phyloP scores from a whole-genome alignment of 495 filamentous ascomycete genomes.

The Xylaria sp. region DNA sequence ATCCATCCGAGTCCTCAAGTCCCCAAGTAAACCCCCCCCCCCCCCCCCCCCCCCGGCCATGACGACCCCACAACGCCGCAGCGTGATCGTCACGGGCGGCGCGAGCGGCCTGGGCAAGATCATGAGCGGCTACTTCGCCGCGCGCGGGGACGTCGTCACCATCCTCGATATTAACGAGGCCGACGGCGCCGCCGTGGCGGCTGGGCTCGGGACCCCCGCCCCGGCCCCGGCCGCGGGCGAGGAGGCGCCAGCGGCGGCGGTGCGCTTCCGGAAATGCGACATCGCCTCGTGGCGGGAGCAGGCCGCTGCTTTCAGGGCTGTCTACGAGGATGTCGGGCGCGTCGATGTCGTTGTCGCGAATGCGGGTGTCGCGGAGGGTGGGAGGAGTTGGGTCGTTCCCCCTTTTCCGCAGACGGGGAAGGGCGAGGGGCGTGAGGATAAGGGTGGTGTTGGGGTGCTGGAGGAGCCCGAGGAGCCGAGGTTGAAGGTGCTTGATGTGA shows the following conservation, averaged over 20 bases:
- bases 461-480: conserved; percentile 48
- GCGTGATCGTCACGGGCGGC: conserved; percentile 55
- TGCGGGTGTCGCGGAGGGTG: conserved; percentile 60
- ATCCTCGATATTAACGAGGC: conserved; percentile 59
- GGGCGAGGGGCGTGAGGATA: conserved; percentile 33
- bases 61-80: neutral
- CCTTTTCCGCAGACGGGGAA: conserved; percentile 17
- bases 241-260: too few relatives aligned
- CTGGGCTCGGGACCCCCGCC: conserved; percentile 47
- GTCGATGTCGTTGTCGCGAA: conserved; percentile 64
- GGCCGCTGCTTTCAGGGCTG: conserved; percentile 49
- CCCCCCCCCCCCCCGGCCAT: too few relatives aligned
- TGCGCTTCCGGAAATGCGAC: conserved; percentile 56
- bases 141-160: conserved; percentile 51
- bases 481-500: conserved; percentile 54
- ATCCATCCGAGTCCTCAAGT: too few relatives aligned
- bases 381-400: conserved; percentile 40
- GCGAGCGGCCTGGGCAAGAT: conserved; percentile 62
- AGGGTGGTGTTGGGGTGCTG: conserved; percentile 43
- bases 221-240: too few relatives aligned
- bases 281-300: conserved; percentile 59
- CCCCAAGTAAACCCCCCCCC: too few relatives aligned
- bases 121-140: conserved; percentile 56
- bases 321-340: conserved; percentile 45
- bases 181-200: conserved; percentile 39